phyloP scores from a whole-genome alignment of 2,329 filamentous ascomycete species.

The Cryphonectria japonica region DNA sequence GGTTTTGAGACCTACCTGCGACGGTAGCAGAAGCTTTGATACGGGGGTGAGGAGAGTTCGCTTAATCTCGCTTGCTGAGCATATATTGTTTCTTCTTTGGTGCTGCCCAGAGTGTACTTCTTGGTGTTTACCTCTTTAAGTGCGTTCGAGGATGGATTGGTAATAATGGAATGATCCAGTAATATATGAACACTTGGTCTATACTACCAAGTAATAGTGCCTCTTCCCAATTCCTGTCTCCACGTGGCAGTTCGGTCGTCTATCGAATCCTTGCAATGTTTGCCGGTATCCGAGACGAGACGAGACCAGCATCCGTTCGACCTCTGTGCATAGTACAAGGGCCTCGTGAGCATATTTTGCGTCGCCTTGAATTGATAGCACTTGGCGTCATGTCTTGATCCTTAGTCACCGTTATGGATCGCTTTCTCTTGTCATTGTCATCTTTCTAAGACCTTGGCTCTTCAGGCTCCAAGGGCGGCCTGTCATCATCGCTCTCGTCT shows the following conservation, averaged over 20 bases:
- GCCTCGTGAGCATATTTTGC: constrained; percentile 1
- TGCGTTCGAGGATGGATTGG: neutral
- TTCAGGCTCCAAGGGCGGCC: constrained; percentile 7
- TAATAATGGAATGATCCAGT: neutral
- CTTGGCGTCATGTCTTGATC: neutral
- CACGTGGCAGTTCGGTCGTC: neutral
- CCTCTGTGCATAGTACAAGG: neutral
- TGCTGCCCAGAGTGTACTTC: too few species aligned
- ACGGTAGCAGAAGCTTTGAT: neutral
- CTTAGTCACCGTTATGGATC: neutral
- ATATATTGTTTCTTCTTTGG: constrained; percentile 10
- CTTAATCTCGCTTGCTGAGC: constrained; percentile 27
- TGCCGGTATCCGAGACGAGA: constrained; percentile 20
- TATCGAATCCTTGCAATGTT: constrained; percentile 13
- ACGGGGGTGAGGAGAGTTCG: neutral
- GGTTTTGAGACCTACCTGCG: constrained; percentile 11
- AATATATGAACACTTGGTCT: neutral
- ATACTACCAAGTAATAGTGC: neutral
- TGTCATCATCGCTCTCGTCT: neutral
- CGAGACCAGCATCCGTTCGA: neutral
- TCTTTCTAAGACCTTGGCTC: neutral
- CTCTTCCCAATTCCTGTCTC: neutral
- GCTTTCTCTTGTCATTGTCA: neutral
- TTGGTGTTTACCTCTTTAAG: neutral
- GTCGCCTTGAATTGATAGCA: neutral